Base-by-base conservation (phyloP, 495 filamentous ascomycete genomes). In the Hypoxylon trugodes region DNA sequence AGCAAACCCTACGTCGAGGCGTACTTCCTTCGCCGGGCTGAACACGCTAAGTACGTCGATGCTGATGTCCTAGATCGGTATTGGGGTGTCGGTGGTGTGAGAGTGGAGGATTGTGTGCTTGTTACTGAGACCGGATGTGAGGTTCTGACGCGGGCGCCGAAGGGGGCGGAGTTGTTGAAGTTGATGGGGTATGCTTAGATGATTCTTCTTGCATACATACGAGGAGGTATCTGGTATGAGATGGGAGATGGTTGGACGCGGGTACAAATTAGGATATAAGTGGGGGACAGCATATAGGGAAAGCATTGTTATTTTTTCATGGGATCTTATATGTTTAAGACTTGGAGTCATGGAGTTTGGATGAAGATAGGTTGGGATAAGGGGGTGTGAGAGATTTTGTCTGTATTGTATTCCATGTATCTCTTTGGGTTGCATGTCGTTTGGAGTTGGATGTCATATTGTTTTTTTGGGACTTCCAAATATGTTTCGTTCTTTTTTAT, bases 51-150 rank as follows among this genome's bases (percentile, higher is more conserved):
- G 36, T 94, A 86, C 70, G 93, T 98, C 75, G 84, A 96, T 78
- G 82, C 82, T 55, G 80, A 84, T 2, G 84, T 88, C 30, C 81
- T 96, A 2, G 83, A 84, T 12, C 81, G 82, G 61, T 97, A 90
- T 69, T 88, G 89, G 61, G 79, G 79, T 21, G 86, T 97, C 18
- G 94, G 94, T 13, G 94, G 94, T 10, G 92, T 95, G 24, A 84
- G 94, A 30, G 94, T 98, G 61, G 94, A 98, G 77, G 94, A 97
- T 74, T 90, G 93, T 73, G 88, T 97, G 45, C 79, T 96, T 8
- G 86, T 96, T 10, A 96, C 91, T 2, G 79, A 82, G 21, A 79
- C 82, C 28, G 92, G 92, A 19, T 87, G 87, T 67, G 90, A 96
- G 75, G 94, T 93, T 66, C 74, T 97, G 66, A 96, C 93, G 0